Conservation (phyloP, 176 grass and related monocot species). For the Puccinellia tenuiflora region DNA sequence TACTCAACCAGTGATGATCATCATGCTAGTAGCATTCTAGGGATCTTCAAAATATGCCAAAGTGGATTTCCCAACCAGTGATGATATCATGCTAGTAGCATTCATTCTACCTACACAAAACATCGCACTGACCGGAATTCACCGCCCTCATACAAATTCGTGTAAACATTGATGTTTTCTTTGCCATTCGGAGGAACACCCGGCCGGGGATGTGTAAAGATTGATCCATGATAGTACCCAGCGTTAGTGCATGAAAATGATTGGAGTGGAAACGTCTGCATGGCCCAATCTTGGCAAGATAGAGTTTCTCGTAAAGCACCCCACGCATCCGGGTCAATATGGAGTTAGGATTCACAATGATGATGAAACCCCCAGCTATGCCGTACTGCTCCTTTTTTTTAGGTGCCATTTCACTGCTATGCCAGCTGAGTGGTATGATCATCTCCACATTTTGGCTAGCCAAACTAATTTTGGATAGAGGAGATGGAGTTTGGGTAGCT, state of each 20-base stretch:
- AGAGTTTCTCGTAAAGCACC: neutral
- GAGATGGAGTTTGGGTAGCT: no score
- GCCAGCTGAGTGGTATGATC: neutral
- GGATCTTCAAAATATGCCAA: conserved; percentile 45
- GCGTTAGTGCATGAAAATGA: neutral
- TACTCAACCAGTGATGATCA: no score
- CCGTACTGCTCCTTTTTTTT: neutral
- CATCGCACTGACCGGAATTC: conserved; percentile 2
- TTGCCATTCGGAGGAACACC: neutral
- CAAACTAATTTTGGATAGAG: no score
- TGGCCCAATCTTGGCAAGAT: neutral
- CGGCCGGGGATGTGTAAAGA: conserved; percentile 6
- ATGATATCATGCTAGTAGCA: conserved; percentile 16
- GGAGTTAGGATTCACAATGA: neutral
- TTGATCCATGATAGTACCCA: neutral
- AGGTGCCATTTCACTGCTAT: neutral
- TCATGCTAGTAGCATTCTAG: conserved; percentile 29
- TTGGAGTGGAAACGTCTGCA: neutral
- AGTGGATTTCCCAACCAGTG: no score
- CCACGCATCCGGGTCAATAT: neutral
- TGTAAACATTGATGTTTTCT: conserved; percentile 12
- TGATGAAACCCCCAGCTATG: neutral
- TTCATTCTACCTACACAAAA: conserved; percentile 19
- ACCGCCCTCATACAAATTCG: neutral
- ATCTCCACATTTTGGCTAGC: no score